Evolutionary conservation across 2,329 filamentous ascomycete genomes (phyloP).

Genomic region (Dothidotthia symphoricarpi): DNA sequence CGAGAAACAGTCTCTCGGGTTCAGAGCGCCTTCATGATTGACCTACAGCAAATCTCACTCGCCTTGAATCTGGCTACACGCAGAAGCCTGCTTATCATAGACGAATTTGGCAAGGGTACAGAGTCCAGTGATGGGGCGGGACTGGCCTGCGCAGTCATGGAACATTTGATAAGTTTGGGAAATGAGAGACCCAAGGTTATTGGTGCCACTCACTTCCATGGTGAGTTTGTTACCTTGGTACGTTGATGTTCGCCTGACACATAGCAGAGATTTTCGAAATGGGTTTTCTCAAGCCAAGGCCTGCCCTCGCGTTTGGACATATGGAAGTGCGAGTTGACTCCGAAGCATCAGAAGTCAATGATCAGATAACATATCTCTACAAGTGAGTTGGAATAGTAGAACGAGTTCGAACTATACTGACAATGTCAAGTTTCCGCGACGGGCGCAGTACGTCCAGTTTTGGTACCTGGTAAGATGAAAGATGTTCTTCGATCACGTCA

Average conservation of each 20-base stretch:
- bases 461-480: conserved; percentile 59
- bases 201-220: conserved; percentile 64
- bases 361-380: conserved; percentile 74
- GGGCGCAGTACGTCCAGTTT: conserved; percentile 80
- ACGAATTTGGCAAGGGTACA: conserved; percentile 81
- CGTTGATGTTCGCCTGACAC: conserved; percentile 47
- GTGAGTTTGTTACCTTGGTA: conserved; percentile 41
- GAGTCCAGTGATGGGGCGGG: conserved; percentile 64
- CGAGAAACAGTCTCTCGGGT: conserved; percentile 63
- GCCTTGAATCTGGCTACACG: conserved; percentile 71
- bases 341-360: conserved; percentile 51
- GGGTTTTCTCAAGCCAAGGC: conserved; percentile 53
- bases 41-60: conserved; percentile 82
- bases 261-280: conserved; percentile 66
- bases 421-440: conserved; percentile 45
- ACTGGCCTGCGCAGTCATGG: conserved; percentile 60
- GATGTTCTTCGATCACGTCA: too few relatives aligned
- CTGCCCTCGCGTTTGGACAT: conserved; percentile 60
- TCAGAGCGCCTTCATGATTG: conserved; percentile 72
- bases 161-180: conserved; percentile 54
- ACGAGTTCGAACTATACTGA: conserved; percentile 10
- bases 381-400: conserved; percentile 43
- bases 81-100: conserved; percentile 79
- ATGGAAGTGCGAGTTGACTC: conserved; percentile 68
- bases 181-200: conserved; percentile 58